A percentile compares a stretch with the other conserved stretches of the same genome.
Evolutionary conservation across 2,329 filamentous ascomycete species (phyloP).

Genomic region (Ustilaginoidea virens): DNA sequence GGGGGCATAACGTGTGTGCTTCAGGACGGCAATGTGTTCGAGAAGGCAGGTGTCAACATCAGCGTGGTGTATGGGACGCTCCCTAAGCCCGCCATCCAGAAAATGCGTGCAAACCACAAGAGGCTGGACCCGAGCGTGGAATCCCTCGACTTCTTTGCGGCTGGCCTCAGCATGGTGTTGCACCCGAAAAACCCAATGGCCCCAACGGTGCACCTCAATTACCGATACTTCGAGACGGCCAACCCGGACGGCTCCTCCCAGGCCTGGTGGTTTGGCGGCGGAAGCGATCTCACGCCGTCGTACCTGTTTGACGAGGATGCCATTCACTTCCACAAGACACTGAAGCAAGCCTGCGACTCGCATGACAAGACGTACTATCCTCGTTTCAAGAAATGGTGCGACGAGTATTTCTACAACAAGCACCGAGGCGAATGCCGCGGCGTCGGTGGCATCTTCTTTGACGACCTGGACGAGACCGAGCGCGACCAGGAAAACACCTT

Average conservation of each 20-base stretch:
- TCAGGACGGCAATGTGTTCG: slow-evolving; percentile 92
- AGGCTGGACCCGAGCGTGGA: slow-evolving; percentile 67
- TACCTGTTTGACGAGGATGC: slow-evolving; percentile 97
- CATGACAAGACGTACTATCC: slow-evolving; percentile 89
- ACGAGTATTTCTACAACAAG: slow-evolving; percentile 91
- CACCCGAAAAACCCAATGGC: slow-evolving; percentile 95
- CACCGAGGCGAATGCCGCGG: slow-evolving; percentile 79
- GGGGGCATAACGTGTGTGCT: slow-evolving; percentile 90
- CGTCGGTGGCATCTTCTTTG: slow-evolving; percentile 95
- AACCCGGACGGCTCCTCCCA: slow-evolving; percentile 67
- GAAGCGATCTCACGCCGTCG: slow-evolving; percentile 79
- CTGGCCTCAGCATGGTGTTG: slow-evolving; percentile 81
- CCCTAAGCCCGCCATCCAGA: slow-evolving; percentile 71
- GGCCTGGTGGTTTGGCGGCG: slow-evolving; percentile 97
- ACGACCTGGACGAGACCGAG: slow-evolving; percentile 79
- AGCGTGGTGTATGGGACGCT: slow-evolving; percentile 88
- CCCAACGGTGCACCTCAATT: slow-evolving; percentile 94
- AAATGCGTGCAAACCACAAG: slow-evolving; percentile 93
- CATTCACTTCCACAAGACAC: slow-evolving; percentile 86
- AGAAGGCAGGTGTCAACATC: slow-evolving; percentile 93
- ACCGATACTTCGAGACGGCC: slow-evolving; percentile 95
- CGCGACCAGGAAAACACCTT: slow-evolving; percentile 84
- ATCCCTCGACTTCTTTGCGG: slow-evolving; percentile 85
- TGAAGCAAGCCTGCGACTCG: slow-evolving; percentile 85
- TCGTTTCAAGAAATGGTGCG: slow-evolving; percentile 95